A percentile compares a stretch with the other conserved stretches of the same genome.
Evolutionary conservation across 257 asterid genomes (phyloP).

Genomic region (Voacanga thouarsii): DNA sequence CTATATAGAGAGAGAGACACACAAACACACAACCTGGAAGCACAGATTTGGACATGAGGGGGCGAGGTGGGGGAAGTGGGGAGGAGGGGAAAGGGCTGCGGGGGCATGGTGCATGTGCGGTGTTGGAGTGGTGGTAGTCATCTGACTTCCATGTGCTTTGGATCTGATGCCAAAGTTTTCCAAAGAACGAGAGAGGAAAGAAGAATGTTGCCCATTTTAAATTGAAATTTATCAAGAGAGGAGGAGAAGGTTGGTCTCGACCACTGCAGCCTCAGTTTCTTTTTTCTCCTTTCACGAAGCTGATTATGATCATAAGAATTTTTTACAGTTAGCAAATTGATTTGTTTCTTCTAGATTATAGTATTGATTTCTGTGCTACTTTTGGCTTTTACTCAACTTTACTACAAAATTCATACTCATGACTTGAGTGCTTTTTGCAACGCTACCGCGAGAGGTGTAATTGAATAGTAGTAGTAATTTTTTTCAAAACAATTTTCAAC

Average conservation of each 20-base stretch:
- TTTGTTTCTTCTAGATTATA: not conserved
- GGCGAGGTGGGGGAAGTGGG: not conserved
- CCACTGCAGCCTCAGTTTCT: not conserved
- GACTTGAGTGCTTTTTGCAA: too few relatives aligned
- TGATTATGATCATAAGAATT: slow-evolving; percentile 4
- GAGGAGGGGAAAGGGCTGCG: not conserved
- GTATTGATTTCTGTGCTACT: slow-evolving; percentile 13
- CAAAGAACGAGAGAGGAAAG: not conserved
- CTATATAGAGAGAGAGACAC: too few relatives aligned
- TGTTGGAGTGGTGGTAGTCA: slow-evolving; percentile 19
- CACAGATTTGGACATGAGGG: not conserved
- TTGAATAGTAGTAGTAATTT: too few relatives aligned
- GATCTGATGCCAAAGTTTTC: slow-evolving; percentile 53
- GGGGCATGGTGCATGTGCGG: slow-evolving; percentile 20
- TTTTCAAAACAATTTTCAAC: too few relatives aligned
- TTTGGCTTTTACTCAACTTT: not conserved
- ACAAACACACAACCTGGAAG: not conserved
- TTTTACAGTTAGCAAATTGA: not conserved
- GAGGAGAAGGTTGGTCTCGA: slow-evolving; percentile 13
- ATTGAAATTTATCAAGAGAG: not conserved
- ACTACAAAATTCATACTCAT: too few relatives aligned
- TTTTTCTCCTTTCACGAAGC: slow-evolving; percentile 12
- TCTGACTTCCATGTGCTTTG: slow-evolving; percentile 33
- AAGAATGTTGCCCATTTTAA: slow-evolving; percentile 32
- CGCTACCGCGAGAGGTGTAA: too few relatives aligned